Evolutionary conservation across 2,329 filamentous ascomycete species (phyloP).

Genomic region (Fusarium verticillioides): DNA sequence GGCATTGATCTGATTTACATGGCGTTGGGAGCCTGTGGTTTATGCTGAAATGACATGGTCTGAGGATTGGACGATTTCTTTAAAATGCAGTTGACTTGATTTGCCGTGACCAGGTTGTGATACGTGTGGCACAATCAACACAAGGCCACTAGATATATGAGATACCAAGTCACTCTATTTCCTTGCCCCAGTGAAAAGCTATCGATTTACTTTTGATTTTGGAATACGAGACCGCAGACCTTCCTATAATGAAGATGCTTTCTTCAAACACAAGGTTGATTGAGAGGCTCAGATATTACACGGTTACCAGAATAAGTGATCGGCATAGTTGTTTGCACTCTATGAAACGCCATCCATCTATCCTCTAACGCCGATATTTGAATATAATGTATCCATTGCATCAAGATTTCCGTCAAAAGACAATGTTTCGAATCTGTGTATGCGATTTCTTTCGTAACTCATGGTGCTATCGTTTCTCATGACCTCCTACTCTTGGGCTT

Average conservation of each 20-base stretch:
- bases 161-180: background rate
- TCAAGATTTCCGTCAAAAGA: conserved; percentile 24
- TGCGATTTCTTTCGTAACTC: conserved; percentile 20
- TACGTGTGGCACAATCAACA: background rate
- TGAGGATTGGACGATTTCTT: conserved; percentile 1
- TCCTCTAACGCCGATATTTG: conserved; percentile 21
- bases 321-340: conserved; percentile 13
- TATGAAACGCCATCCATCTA: conserved; percentile 25
- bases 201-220: background rate
- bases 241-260: background rate
- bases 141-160: background rate
- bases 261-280: background rate
- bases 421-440: background rate
- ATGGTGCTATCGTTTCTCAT: conserved; percentile 29
- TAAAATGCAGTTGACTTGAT: background rate
- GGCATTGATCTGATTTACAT: conserved; percentile 19
- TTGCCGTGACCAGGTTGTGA: background rate
- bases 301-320: background rate
- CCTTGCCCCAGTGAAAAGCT: background rate
- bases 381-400: conserved; percentile 4
- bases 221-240: background rate
- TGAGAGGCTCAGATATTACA: background rate
- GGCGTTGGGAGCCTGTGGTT: conserved; percentile 36
- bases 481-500: conserved; percentile 50
- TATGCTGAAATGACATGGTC: conserved; percentile 6